Conservation (phyloP, 2,329 filamentous ascomycete species). For the Trichoderma gracile region DNA sequence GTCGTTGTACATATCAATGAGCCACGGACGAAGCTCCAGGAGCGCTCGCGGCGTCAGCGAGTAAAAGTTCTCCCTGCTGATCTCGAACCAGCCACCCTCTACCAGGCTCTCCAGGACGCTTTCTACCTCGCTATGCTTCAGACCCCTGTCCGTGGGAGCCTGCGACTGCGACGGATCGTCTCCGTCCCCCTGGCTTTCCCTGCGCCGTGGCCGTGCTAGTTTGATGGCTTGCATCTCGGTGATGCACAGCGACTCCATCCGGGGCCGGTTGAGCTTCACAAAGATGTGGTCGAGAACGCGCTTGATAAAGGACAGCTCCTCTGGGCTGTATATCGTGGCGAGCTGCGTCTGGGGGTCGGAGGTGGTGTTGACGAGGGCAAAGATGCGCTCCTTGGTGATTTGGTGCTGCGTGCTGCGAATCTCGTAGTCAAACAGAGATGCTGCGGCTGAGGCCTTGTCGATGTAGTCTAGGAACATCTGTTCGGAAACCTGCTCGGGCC, state of each 20-base stretch:
- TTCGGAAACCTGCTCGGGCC: slow-evolving; percentile 64
- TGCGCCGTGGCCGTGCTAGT: slow-evolving; percentile 56
- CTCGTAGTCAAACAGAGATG: slow-evolving; percentile 83
- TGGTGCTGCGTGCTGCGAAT: slow-evolving; percentile 77
- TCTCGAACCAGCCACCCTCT: slow-evolving; percentile 81
- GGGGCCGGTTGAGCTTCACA: slow-evolving; percentile 76
- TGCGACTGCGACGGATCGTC: slow-evolving; percentile 38
- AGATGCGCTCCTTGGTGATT: slow-evolving; percentile 64
- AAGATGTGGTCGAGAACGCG: slow-evolving; percentile 89
- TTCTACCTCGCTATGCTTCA: slow-evolving; percentile 80
- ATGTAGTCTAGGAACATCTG: slow-evolving; percentile 70
- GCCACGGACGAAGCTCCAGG: slow-evolving; percentile 81
- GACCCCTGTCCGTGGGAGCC: slow-evolving; percentile 49
- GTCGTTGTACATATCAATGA: slow-evolving; percentile 89
- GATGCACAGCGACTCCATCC: slow-evolving; percentile 82
- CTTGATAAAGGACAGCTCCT: slow-evolving; percentile 89
- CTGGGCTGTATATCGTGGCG: slow-evolving; percentile 74
- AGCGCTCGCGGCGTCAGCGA: slow-evolving; percentile 73
- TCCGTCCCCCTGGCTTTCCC: slow-evolving; percentile 37
- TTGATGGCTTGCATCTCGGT: slow-evolving; percentile 77
- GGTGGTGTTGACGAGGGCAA: slow-evolving; percentile 83
- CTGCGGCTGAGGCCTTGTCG: slow-evolving; percentile 66
- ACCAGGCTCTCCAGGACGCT: slow-evolving; percentile 68
- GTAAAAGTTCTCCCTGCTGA: slow-evolving; percentile 71
- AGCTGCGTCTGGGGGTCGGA: slow-evolving; percentile 84